Percentiles rank a stretch among this genome's conserved stretches.
Evolutionary conservation across 2,329 filamentous ascomycete genomes (phyloP).

Genomic region (Dryadomyces sulphureus): DNA sequence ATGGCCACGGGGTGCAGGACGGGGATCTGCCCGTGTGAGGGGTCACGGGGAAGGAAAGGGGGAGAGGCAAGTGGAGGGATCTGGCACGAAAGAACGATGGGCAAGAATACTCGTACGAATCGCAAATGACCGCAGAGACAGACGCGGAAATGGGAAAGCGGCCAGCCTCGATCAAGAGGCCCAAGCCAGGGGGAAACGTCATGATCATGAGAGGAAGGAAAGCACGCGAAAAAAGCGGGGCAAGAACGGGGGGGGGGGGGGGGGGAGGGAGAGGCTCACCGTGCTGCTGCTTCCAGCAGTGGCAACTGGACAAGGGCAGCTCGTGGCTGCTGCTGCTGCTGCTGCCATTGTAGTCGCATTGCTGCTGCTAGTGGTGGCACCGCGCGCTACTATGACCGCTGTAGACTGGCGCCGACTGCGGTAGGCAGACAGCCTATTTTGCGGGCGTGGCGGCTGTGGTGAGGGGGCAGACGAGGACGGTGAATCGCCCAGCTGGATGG

Average conservation of each 20-base stretch:
- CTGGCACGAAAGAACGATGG: background rate
- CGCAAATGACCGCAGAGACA: no score
- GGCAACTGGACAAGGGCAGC: no score
- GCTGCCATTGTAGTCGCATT: background rate
- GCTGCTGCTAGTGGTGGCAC: background rate
- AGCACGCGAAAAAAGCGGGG: conserved; percentile 1
- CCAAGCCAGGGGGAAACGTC: background rate
- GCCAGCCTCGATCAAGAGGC: background rate
- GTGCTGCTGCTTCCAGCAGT: background rate
- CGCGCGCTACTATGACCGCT: background rate
- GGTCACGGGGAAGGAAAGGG: background rate
- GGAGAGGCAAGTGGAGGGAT: no score
- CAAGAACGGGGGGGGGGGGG: background rate
- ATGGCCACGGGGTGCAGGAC: background rate
- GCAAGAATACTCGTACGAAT: no score
- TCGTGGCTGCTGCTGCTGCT: background rate
- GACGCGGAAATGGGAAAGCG: background rate
- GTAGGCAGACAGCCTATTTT: background rate
- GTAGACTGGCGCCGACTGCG: background rate
- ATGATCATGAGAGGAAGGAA: background rate
- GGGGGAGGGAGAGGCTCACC: background rate
- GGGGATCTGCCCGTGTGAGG: background rate
- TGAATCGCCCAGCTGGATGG: background rate
- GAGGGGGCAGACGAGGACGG: background rate
- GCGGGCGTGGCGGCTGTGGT: background rate